Evolutionary conservation across 1,284 basidiomycete species (phyloP).

Genomic region (Agaricales sp.): DNA sequence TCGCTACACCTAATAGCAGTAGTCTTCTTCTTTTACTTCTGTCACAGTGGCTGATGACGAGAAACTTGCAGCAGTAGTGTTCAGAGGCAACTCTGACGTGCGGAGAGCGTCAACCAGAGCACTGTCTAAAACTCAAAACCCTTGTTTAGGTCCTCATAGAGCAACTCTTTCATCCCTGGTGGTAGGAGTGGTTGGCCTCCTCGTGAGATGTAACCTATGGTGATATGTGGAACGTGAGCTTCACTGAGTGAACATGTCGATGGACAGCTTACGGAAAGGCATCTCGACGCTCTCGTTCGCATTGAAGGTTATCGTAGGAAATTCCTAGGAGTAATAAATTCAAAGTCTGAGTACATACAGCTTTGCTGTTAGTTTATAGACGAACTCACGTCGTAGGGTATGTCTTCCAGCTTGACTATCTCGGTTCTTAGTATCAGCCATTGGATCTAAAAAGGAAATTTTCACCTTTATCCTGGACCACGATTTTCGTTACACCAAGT

Average conservation of each 20-base stretch:
- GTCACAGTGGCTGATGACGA: too few relatives aligned
- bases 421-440: constrained; percentile 6
- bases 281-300: constrained; percentile 83
- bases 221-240: constrained; percentile 1
- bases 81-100: too few relatives aligned
- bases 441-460: constrained; percentile 1
- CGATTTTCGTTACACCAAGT: constrained; percentile 83
- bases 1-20: too few relatives aligned
- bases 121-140: constrained; percentile 84
- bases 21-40: too few relatives aligned
- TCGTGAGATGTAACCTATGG: constrained; percentile 50
- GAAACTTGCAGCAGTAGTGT: too few relatives aligned
- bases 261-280: constrained; percentile 69
- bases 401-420: constrained; percentile 54
- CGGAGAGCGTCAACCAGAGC: too few relatives aligned
- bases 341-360: too few relatives aligned
- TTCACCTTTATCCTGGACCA: constrained; percentile 72
- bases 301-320: constrained; percentile 83
- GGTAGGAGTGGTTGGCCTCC: constrained; percentile 65
- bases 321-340: constrained; percentile 56
- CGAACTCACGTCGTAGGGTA: constrained; percentile 56
- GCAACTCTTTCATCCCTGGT: constrained; percentile 78
- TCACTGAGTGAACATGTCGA: background rate
- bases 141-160: constrained; percentile 80
- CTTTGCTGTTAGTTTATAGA: too few relatives aligned